Percentiles rank a stretch among this genome's conserved stretches.
Conservation (phyloP, 768 basidiomycete genomes). For the Psilocybe sp. region DNA sequence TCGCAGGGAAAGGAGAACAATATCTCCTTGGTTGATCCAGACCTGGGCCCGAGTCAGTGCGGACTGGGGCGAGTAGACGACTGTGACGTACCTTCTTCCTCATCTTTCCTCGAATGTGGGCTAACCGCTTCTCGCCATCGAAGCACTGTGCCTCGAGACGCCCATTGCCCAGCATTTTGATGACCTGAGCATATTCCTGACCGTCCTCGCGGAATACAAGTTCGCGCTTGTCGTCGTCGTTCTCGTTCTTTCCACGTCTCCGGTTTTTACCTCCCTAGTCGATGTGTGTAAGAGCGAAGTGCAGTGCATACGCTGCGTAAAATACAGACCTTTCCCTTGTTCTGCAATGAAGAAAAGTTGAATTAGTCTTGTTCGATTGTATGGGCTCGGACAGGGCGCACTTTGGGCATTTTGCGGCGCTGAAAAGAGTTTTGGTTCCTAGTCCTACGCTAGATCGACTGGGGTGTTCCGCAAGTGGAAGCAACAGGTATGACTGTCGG, state of each 20-base stretch:
- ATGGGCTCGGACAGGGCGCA: background rate
- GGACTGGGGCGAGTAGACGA: background rate
- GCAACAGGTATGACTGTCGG: too few relatives aligned
- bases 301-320: background rate
- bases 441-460: too few relatives aligned
- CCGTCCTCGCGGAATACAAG: slow-evolving; percentile 98
- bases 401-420: slow-evolving; percentile 6
- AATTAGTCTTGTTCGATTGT: background rate
- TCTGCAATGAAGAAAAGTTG: background rate
- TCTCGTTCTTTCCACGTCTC: slow-evolving; percentile 99
- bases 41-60: slow-evolving; percentile 52
- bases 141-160: slow-evolving; percentile 95
- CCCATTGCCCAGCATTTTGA: slow-evolving; percentile 98
- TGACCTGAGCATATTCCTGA: slow-evolving; percentile 98
- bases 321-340: slow-evolving; percentile 9
- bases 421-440: background rate
- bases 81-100: slow-evolving; percentile 82
- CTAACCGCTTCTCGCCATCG: slow-evolving; percentile 96
- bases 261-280: slow-evolving; percentile 96
- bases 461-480: too few relatives aligned
- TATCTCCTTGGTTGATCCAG: slow-evolving; percentile 99
- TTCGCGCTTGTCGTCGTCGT: slow-evolving; percentile 98
- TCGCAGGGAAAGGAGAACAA: slow-evolving; percentile 89
- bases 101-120: slow-evolving; percentile 99
- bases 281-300: background rate